phyloP scores from a whole-genome alignment of 2,329 filamentous ascomycete species.

The Purpureocillium takamizusanense region DNA sequence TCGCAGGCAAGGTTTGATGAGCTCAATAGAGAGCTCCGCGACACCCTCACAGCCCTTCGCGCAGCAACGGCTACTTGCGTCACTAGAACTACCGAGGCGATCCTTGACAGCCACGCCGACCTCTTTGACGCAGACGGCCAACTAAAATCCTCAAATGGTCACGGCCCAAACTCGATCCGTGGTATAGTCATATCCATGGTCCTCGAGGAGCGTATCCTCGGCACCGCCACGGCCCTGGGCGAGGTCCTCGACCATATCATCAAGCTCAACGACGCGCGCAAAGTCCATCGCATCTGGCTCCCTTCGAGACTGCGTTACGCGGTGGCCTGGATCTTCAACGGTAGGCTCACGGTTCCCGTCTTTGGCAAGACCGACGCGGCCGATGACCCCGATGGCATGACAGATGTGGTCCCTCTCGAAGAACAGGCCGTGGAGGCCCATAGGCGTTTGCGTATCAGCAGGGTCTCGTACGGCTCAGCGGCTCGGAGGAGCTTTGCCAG shows the following conservation, averaged over 20 bases:
- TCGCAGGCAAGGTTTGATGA: slow-evolving; percentile 12
- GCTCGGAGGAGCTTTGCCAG: slow-evolving; percentile 11
- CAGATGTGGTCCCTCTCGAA: slow-evolving; percentile 17
- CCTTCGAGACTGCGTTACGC: slow-evolving; percentile 30
- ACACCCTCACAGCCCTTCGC: slow-evolving; percentile 16
- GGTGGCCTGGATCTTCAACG: slow-evolving; percentile 25
- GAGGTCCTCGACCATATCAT: slow-evolving; percentile 26
- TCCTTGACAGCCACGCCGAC: slow-evolving; percentile 28
- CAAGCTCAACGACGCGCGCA: slow-evolving; percentile 24
- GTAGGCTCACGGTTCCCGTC: slow-evolving; percentile 8
- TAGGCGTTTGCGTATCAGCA: slow-evolving; percentile 25
- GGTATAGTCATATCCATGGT: slow-evolving; percentile 37
- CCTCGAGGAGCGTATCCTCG: slow-evolving; percentile 32
- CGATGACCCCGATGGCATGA: slow-evolving; percentile 9
- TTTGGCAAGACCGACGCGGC: slow-evolving; percentile 9
- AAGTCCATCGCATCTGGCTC: slow-evolving; percentile 28
- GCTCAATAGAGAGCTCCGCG: slow-evolving; percentile 9
- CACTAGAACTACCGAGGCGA: slow-evolving; percentile 25
- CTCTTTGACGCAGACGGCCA: slow-evolving; percentile 31
- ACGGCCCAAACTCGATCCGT: slow-evolving; percentile 18
- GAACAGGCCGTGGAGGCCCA: slow-evolving; percentile 24
- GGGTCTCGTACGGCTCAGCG: slow-evolving; percentile 10
- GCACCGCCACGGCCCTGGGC: slow-evolving; percentile 16
- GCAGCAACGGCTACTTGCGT: slow-evolving; percentile 15
- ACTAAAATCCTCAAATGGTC: slow-evolving; percentile 17